Evolutionary conservation across 768 basidiomycete genomes (phyloP).

Genomic region (Naganishia kalamii): DNA sequence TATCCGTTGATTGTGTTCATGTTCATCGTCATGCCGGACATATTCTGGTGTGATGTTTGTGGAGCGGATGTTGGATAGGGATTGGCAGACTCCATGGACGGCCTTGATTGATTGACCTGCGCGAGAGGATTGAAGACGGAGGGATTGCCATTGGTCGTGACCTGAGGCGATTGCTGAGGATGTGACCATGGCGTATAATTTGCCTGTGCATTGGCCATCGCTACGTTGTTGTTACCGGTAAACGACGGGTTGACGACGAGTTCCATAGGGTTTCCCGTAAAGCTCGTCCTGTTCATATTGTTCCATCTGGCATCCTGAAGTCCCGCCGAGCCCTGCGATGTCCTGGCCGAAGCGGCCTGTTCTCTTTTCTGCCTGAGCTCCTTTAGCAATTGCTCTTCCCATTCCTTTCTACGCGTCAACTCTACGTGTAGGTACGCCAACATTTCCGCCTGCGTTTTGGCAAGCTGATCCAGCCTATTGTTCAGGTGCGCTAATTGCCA

Average conservation of each 20-base stretch:
- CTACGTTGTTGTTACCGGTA: not conserved
- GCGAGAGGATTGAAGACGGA: not conserved
- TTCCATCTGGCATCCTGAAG: not conserved
- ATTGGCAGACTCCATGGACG: not conserved
- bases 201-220: not conserved
- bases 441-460: slow-evolving; percentile 12
- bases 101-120: not conserved
- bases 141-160: not conserved
- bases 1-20: not conserved
- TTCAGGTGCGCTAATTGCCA: not conserved
- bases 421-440: slow-evolving; percentile 13
- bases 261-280: not conserved
- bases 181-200: not conserved
- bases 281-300: not conserved
- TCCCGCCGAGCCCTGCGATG: not conserved
- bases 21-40: too few relatives aligned
- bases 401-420: slow-evolving; percentile 11
- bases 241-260: not conserved
- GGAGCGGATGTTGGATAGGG: not conserved
- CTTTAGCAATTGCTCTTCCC: slow-evolving; percentile 9
- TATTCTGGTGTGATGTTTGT: not conserved
- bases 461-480: slow-evolving; percentile 3
- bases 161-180: not conserved
- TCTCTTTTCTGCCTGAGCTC: not conserved
- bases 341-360: not conserved